Evolutionary conservation across 2,329 filamentous ascomycete genomes (phyloP).

Genomic region (Penicillium nordicum): DNA sequence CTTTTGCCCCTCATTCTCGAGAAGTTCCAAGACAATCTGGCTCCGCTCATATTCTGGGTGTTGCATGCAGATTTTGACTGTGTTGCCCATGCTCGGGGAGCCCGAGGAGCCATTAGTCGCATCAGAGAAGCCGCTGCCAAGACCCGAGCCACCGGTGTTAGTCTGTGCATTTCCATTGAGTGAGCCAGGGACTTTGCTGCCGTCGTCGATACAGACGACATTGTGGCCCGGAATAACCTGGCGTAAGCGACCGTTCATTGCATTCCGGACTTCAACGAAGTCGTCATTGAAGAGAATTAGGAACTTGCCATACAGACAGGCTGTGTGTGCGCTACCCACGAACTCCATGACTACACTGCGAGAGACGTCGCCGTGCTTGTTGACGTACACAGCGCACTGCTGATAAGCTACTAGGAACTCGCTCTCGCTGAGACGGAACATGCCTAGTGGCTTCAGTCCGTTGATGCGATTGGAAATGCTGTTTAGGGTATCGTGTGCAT

Average conservation of each 20-base stretch:
- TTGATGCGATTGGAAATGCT: conserved; percentile 82
- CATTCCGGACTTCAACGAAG: conserved; percentile 95
- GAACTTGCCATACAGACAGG: conserved; percentile 87
- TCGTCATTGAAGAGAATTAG: conserved; percentile 91
- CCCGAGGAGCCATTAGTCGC: conserved; percentile 35
- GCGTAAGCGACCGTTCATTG: conserved; percentile 86
- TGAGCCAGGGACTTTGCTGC: conserved; percentile 43
- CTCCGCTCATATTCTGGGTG: conserved; percentile 81
- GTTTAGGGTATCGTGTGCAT: conserved; percentile 60
- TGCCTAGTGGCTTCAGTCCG: conserved; percentile 81
- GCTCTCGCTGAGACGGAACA: conserved; percentile 90
- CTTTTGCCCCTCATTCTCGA: conserved; percentile 82
- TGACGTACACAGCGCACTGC: conserved; percentile 95
- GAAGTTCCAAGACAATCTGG: conserved; percentile 87
- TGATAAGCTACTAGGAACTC: conserved; percentile 94
- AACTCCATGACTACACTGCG: conserved; percentile 97
- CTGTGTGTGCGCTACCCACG: conserved; percentile 84
- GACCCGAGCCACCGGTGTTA: conserved; percentile 22
- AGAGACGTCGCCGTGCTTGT: conserved; percentile 95
- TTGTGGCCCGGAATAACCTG: conserved; percentile 93
- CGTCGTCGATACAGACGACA: conserved; percentile 86
- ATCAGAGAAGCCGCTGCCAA: conserved; percentile 34
- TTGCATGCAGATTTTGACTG: conserved; percentile 91
- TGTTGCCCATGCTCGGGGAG: conserved; percentile 56
- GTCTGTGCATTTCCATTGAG: conserved; percentile 39